Percentiles rank a stretch among this genome's conserved stretches.
phyloP scores from a whole-genome alignment of 257 asterid genomes.

The Fraxinus pennsylvanica region DNA sequence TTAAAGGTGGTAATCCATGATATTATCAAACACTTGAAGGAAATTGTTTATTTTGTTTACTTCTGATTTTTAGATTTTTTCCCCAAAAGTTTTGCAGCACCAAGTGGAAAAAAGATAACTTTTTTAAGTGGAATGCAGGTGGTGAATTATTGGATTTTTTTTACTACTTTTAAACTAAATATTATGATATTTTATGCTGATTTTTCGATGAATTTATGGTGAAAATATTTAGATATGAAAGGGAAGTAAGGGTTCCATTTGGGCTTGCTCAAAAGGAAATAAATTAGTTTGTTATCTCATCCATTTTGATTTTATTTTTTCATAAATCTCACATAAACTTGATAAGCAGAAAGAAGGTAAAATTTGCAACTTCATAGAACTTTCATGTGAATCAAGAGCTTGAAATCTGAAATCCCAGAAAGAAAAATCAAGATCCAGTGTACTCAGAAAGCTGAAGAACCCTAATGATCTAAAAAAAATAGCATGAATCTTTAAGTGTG shows the following conservation, averaged over 20 bases:
- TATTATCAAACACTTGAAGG: neutral
- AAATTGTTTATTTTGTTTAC: slow-evolving; percentile 3
- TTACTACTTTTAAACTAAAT: slow-evolving; percentile 16
- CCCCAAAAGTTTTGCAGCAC: neutral
- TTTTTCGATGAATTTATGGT: slow-evolving; percentile 20
- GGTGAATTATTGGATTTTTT: slow-evolving; percentile 14
- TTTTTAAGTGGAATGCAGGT: slow-evolving; percentile 28
- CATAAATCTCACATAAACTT: neutral
- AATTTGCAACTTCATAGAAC: neutral
- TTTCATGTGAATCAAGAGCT: slow-evolving; percentile 13
- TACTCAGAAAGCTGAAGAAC: slow-evolving; percentile 19
- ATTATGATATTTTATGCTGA: slow-evolving; percentile 35
- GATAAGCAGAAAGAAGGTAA: neutral
- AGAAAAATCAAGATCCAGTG: slow-evolving; percentile 1
- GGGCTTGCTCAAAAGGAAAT: neutral
- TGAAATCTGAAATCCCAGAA: slow-evolving; percentile 22
- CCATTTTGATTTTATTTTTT: neutral
- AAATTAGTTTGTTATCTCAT: neutral
- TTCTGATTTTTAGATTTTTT: neutral
- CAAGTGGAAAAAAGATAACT: neutral
- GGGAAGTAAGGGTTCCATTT: slow-evolving; percentile 11
- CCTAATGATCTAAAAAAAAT: slow-evolving; percentile 33
- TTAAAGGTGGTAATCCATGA: neutral
- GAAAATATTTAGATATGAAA: slow-evolving; percentile 19
- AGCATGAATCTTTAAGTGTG: slow-evolving; percentile 21